Percentiles rank a stretch among this genome's conserved stretches.
Evolutionary conservation across 225 moss, liverwort and hornwort species (phyloP).

Genomic region (Bryum argenteum): DNA sequence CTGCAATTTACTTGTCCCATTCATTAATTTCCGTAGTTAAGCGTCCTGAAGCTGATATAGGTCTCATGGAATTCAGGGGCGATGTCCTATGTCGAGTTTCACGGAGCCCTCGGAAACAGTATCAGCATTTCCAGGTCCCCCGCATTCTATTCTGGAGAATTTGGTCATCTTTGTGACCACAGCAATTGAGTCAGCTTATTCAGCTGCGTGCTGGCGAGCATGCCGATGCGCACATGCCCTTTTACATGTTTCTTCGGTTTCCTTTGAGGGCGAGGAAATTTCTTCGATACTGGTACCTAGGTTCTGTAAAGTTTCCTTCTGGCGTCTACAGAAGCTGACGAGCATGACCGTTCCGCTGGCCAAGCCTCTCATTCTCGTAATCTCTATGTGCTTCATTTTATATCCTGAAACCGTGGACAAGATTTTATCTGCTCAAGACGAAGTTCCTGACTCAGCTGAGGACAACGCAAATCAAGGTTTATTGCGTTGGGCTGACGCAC

Average conservation of each 20-base stretch:
- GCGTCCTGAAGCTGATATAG: slow-evolving; percentile 24
- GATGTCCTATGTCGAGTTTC: slow-evolving; percentile 73
- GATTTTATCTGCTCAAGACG: slow-evolving; percentile 70
- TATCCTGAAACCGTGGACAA: slow-evolving; percentile 75
- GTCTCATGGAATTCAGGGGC: slow-evolving; percentile 54
- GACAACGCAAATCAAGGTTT: slow-evolving; percentile 58
- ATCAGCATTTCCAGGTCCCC: slow-evolving; percentile 46
- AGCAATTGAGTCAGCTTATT: slow-evolving; percentile 87
- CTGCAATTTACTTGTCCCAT: slow-evolving; percentile 7
- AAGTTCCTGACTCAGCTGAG: slow-evolving; percentile 37
- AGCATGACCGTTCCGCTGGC: slow-evolving; percentile 77
- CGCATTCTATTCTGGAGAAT: slow-evolving; percentile 75
- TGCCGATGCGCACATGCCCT: slow-evolving; percentile 87
- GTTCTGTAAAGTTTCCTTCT: slow-evolving; percentile 65
- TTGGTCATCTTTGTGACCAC: slow-evolving; percentile 70
- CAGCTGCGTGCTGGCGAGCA: slow-evolving; percentile 91
- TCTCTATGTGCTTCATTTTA: slow-evolving; percentile 79
- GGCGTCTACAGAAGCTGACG: slow-evolving; percentile 73
- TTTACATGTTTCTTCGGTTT: slow-evolving; percentile 77
- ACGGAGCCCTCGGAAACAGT: slow-evolving; percentile 54
- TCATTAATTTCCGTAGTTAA: slow-evolving; percentile 20
- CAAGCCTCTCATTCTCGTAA: slow-evolving; percentile 85
- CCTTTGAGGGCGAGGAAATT: slow-evolving; percentile 86
- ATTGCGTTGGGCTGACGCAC: slow-evolving; percentile 76
- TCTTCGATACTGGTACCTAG: slow-evolving; percentile 59